phyloP scores from a whole-genome alignment of 1,284 basidiomycete genomes.

The Cystobasidiaceae sp. region DNA sequence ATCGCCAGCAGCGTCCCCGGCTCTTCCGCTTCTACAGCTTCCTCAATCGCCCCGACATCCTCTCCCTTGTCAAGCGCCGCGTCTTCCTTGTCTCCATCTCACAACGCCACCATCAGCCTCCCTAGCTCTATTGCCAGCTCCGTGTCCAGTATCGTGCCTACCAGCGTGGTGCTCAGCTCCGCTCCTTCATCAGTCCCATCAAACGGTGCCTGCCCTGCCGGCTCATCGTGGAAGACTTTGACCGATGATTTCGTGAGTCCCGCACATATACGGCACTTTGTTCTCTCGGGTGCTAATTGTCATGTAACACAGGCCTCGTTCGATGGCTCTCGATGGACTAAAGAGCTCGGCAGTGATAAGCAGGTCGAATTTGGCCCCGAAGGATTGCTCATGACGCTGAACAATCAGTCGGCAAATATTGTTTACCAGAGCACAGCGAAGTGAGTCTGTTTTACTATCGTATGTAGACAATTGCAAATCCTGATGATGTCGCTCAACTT shows the following conservation, averaged over 20 bases:
- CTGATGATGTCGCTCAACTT: neutral
- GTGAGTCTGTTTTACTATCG: neutral
- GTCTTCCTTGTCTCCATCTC: too few species aligned
- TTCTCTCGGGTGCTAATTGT: neutral
- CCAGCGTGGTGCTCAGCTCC: neutral
- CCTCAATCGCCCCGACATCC: too few species aligned
- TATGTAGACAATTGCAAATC: neutral
- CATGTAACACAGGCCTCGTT: neutral
- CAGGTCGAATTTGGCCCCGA: constrained; percentile 9
- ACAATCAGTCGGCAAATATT: neutral
- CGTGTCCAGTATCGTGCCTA: neutral
- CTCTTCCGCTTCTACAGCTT: too few species aligned
- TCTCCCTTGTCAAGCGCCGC: too few species aligned
- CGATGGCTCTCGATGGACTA: neutral
- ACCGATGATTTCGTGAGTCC: constrained; percentile 4
- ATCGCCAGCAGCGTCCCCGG: too few species aligned
- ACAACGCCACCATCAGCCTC: too few species aligned
- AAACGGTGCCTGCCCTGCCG: neutral
- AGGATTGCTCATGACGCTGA: constrained; percentile 13
- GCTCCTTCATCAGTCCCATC: neutral
- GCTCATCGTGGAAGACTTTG: neutral
- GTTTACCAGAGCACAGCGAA: neutral
- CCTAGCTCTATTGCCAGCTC: too few species aligned
- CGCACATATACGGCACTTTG: neutral
- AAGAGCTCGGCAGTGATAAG: neutral